Conservation (phyloP, 345 rosid genomes). For the Aquilaria yunnanensis region DNA sequence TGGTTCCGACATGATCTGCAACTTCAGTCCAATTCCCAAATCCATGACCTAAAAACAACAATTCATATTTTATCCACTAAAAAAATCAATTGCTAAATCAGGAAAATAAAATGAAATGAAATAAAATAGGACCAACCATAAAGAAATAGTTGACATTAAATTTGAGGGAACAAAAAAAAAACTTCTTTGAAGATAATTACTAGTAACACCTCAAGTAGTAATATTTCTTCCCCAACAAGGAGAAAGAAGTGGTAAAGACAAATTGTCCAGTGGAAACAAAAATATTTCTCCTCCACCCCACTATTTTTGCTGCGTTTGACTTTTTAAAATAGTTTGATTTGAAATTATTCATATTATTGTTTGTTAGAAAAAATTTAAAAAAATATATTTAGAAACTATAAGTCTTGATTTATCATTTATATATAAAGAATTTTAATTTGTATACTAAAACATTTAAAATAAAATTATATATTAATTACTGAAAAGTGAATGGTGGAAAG, state of each 20-base stretch:
- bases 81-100: conserved; percentile 15
- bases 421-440: no score
- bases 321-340: no score
- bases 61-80: conserved; percentile 20
- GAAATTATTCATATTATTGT: no score
- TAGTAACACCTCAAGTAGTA: conserved; percentile 76
- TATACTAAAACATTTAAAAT: no score
- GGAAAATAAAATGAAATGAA: background rate
- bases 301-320: no score
- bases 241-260: conserved; percentile 79
- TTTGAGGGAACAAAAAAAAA: background rate
- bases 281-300: background rate
- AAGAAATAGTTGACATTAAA: background rate
- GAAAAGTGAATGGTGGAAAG: no score
- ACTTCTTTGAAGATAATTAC: background rate
- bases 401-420: no score
- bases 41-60: conserved; percentile 67
- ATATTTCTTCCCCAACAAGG: conserved; percentile 94
- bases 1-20: conserved; percentile 82
- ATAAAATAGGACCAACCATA: background rate
- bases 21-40: conserved; percentile 96
- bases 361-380: no score
- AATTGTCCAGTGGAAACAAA: conserved; percentile 63
- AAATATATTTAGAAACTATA: no score
- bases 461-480: no score